Evolutionary conservation across 2,329 filamentous ascomycete species (phyloP), one percentile per base, ranked within the genome.

Genomic region (Leptographium lundbergii): DNA sequence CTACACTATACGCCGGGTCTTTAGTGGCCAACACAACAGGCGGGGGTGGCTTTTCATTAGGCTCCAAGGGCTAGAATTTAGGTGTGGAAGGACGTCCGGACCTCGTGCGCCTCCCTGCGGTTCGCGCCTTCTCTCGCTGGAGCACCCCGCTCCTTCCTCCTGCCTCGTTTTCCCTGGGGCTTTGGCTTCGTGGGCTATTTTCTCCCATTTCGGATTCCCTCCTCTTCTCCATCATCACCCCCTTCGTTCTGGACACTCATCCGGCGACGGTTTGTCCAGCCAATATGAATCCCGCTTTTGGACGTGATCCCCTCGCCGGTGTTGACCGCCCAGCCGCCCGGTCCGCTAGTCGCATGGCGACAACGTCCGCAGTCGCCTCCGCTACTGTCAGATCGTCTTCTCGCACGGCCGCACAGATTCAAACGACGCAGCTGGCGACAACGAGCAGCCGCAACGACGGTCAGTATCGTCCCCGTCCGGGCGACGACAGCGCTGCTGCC

Each of bases 391-490:
- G 29, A 25, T 14, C 29, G 4, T 17, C 39, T 32, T 14, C 57
- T 9, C 27, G 17, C 17, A 7, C 32, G 13, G 25, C 56, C 4
- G 27, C 27, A 29, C 32, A 11, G 13, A 5, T 57, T 14, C 48
- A 34, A 56, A 58, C 42, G 56, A 61, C 53, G 62, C 62, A 59
- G 58, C 59, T 57, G n/a, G 57, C 64, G 39, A 62, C 64, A 47
- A 62, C 64, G 48, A 57, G 54, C 6, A 68, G 66, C 50, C 67
- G 66, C 39, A 66, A 70, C 64, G 70, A 71, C 48, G 69, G 70
- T 71, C 60, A 69, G 70, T 69, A 57, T 24, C 52, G 25, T 50
- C n/a, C 4, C 7, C 25, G 54, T 4, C 3, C n/a, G 24, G 36
- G 34, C 19, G 27, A 27, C 10, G 14, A 19, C 2, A 27, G 42